phyloP scores from a whole-genome alignment of 2,329 filamentous ascomycete species.

The Epichloe sp. region DNA sequence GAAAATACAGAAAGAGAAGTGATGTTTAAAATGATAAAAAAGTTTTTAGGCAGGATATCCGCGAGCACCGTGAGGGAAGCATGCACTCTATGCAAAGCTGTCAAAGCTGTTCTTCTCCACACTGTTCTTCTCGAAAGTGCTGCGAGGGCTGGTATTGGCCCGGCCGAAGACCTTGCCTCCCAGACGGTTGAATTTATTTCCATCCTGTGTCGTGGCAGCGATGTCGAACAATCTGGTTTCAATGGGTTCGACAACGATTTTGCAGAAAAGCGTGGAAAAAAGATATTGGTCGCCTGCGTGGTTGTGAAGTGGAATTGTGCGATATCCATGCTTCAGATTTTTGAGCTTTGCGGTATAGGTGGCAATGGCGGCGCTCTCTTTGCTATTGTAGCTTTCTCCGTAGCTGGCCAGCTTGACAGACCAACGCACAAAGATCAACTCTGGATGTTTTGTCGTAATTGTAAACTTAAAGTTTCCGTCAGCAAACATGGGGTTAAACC shows the following conservation, averaged over 20 bases:
- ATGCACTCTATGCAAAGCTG: conserved; percentile 14
- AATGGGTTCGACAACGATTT: conserved; percentile 54
- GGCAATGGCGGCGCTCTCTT: conserved; percentile 53
- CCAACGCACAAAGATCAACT: conserved; percentile 86
- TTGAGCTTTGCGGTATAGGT: conserved; percentile 87
- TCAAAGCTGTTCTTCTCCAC: conserved; percentile 33
- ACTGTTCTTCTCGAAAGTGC: conserved; percentile 39
- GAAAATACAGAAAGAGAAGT: background rate
- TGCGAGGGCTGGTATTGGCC: conserved; percentile 35
- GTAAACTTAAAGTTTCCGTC: conserved; percentile 67
- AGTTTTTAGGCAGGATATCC: background rate
- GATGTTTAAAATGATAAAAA: background rate
- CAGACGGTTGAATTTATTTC: conserved; percentile 42
- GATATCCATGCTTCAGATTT: conserved; percentile 83
- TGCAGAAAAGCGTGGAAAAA: conserved; percentile 83
- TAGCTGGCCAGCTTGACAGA: conserved; percentile 79
- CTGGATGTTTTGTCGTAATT: conserved; percentile 85
- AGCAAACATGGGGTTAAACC: conserved; percentile 76
- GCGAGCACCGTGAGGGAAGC: background rate
- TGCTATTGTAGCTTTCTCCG: conserved; percentile 49
- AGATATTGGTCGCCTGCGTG: conserved; percentile 82
- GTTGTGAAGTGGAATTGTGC: conserved; percentile 81
- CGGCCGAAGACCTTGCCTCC: conserved; percentile 46
- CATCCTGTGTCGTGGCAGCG: conserved; percentile 25
- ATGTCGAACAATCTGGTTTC: conserved; percentile 44